Evolutionary conservation across 805 yeast genomes (phyloP).

Genomic region (Teunomyces lycoperdinae): DNA sequence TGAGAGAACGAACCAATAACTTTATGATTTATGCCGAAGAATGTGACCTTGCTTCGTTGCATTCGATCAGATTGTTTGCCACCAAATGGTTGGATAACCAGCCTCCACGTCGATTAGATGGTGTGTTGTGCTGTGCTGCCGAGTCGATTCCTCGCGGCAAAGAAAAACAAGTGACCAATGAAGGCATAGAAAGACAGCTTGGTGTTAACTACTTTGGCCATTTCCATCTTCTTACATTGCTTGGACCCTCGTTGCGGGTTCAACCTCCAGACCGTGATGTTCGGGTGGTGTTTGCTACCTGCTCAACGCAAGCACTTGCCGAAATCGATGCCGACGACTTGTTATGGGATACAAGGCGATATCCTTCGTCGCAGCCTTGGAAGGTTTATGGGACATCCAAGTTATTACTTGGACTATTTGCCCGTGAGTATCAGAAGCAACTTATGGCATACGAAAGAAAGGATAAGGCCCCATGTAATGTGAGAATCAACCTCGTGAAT

Average conservation of each 20-base stretch:
- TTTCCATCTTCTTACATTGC: conserved; percentile 72
- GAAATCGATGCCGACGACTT: conserved; percentile 61
- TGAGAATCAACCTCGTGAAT: conserved; percentile 72
- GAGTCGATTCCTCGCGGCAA: conserved; percentile 70
- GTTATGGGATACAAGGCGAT: conserved; percentile 57
- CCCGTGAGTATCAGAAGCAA: conserved; percentile 72
- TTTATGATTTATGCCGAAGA: conserved; percentile 84
- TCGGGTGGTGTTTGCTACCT: conserved; percentile 72
- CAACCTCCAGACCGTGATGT: conserved; percentile 97
- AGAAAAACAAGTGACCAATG: conserved; percentile 63
- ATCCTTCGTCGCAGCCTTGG: conserved; percentile 66
- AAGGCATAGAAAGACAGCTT: conserved; percentile 84
- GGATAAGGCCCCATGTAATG: conserved; percentile 69
- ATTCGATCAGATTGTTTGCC: conserved; percentile 83
- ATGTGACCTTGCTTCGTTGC: conserved; percentile 73
- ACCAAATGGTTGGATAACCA: conserved; percentile 90
- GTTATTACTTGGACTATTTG: conserved; percentile 69
- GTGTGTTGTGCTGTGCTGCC: conserved; percentile 84
- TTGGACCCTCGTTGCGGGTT: conserved; percentile 78
- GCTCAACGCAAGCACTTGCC: conserved; percentile 76
- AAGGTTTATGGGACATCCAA: conserved; percentile 80
- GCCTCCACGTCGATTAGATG: conserved; percentile 90
- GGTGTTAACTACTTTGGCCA: conserved; percentile 82
- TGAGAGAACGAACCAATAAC: conserved; percentile 69
- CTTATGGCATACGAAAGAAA: conserved; percentile 58